These are phyloP conservation scores for Lactarius tabidus DNA, from an alignment of 768 basidiomycete genomes.

Conservation along the genomic window DNA sequence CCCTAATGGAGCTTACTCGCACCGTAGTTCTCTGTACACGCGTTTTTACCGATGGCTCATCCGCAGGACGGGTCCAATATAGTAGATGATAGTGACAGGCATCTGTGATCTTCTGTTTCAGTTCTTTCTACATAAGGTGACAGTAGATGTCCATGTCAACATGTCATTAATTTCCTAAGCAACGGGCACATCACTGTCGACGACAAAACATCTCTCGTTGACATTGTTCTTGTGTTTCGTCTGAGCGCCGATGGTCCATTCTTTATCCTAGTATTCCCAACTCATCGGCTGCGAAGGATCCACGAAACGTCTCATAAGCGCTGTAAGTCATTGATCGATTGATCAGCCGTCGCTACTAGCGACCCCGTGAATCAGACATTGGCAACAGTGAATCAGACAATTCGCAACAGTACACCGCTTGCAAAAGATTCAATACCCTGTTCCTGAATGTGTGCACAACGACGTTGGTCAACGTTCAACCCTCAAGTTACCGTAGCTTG, in stretches of 20 bases:
- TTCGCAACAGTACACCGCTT: too few species aligned
- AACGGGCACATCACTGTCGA: too few species aligned
- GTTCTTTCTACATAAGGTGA: not conserved
- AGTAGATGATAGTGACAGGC: not conserved
- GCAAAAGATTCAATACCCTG: too few species aligned
- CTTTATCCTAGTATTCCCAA: too few species aligned
- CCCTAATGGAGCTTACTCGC: slow-evolving; percentile 2
- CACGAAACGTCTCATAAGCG: too few species aligned
- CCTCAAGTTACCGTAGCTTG: too few species aligned
- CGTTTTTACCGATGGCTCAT: not conserved
- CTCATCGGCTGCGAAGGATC: not conserved
- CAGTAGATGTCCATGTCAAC: not conserved
- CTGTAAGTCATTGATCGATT: not conserved
- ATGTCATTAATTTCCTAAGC: too few species aligned
- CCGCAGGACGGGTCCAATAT: not conserved
- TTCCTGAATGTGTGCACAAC: not conserved
- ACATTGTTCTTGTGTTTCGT: not conserved
- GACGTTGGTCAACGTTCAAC: not conserved
- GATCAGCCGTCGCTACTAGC: not conserved
- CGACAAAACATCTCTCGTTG: not conserved
- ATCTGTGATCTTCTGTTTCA: not conserved
- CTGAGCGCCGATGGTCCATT: not conserved
- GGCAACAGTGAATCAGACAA: too few species aligned
- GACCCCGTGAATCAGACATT: not conserved
- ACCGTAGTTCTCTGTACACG: not conserved